Base-by-base conservation (phyloP, 2,329 filamentous ascomycete species). In the Aspergillus ruber region DNA sequence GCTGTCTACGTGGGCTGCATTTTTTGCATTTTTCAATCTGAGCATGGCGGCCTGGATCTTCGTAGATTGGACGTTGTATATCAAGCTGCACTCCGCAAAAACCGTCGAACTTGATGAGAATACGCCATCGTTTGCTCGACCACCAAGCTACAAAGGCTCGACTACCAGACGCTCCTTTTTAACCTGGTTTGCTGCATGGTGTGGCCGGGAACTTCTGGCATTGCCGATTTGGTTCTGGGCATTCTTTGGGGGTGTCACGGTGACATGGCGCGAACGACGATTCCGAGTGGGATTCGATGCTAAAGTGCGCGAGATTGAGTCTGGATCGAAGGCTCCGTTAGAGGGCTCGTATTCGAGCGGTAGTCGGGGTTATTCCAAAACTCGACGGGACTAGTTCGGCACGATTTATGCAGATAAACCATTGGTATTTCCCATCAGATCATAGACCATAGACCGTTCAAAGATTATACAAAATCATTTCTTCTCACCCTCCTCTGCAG, bases 201-300 rank as follows among this genome's bases (percentile, higher is more conserved):
- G 95, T 0, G 89, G 86, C 0, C 77, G 93, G 27, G 93, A 98
- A 69, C 55, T 81, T 0, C 74, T 96, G 7, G 90, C 93, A 0
- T 73, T 95, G 41, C 90, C 90, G 0, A 85, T 98, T 50, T 98
- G 93, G 93, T 73, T 82, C 0, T 90, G 85, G 81, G 93, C 93
- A 1, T 87, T 96, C 17, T 81, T 88, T 57, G 85, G 91, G n/a
- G 93, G 93, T 0, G 82, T 86, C 1, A 91, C 84, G 0, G 88
- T 98, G 0, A 81, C 81, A 45, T 98, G 93, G 94, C 76, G 93
- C 47, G 91, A 90, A 0, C 84, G 84, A 60, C 79, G 74, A 23
- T 97, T 97, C 64, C 81, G 80, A 58, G 90, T 97, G 1, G 82
- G 85, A 1, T 77, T 88, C 56, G 87, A 97, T 64, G 91, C 91